Evolutionary conservation across 176 grass and related monocot species (phyloP).

Genomic region (Neostapfia colusana): DNA sequence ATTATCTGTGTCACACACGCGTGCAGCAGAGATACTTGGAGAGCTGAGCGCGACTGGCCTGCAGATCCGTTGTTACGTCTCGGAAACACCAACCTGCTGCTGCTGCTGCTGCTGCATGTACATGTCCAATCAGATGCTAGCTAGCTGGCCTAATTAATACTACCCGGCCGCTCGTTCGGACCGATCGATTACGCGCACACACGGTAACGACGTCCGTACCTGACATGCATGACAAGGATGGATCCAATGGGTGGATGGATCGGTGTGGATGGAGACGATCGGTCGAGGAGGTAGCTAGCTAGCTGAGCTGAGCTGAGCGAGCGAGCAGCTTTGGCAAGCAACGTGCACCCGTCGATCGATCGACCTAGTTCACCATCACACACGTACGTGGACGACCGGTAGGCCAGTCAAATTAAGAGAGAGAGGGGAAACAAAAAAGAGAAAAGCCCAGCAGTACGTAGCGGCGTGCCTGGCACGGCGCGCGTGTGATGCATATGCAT

Average conservation of each 20-base stretch:
- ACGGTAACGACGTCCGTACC: background rate
- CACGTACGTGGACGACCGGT: no score
- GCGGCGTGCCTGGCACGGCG: background rate
- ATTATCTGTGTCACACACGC: no score
- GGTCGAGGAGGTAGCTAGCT: background rate
- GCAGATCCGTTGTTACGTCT: no score
- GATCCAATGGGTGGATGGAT: background rate
- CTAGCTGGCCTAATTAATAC: no score
- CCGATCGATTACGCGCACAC: background rate
- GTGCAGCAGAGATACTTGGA: no score
- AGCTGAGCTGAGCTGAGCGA: no score
- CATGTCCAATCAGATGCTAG: background rate
- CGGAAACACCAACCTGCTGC: background rate
- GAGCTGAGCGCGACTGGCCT: no score
- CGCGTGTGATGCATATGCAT: background rate
- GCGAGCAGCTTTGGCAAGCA: background rate
- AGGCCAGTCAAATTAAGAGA: background rate
- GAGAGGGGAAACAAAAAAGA: no score
- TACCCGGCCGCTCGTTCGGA: background rate
- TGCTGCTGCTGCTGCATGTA: background rate
- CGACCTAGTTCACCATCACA: background rate
- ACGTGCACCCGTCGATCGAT: no score
- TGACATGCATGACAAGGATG: background rate
- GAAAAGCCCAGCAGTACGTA: no score
- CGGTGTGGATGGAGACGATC: background rate